Percentiles rank a stretch among this genome's conserved stretches.
phyloP scores from a whole-genome alignment of 2,329 filamentous ascomycete species.

The Harringtonia aguacate region DNA sequence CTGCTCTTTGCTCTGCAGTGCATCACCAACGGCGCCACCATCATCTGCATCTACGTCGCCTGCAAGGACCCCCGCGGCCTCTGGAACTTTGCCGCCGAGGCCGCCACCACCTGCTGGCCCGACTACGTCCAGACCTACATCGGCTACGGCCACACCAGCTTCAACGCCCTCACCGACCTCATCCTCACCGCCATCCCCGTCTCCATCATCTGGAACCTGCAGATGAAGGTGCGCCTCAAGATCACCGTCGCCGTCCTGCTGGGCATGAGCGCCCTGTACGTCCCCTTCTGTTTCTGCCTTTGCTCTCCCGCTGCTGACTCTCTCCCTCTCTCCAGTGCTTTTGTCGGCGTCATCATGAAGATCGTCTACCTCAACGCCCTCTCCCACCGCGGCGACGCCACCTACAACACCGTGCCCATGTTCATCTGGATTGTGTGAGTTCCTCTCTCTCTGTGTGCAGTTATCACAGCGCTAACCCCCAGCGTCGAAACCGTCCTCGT shows the following conservation, averaged over 20 bases:
- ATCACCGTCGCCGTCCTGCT: conserved; percentile 1
- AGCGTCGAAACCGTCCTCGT: conserved; percentile 1
- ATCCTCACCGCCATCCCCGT: conserved; percentile 1
- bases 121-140: conserved; percentile 1
- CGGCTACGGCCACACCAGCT: conserved; percentile 2
- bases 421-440: neutral
- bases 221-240: conserved; percentile 3
- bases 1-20: neutral
- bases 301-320: too few species aligned
- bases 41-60: conserved; percentile 1
- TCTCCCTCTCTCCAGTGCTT: neutral
- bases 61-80: neutral
- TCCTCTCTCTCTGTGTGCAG: too few species aligned
- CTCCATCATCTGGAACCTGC: conserved; percentile 3
- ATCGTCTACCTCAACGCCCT: conserved; percentile 3
- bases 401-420: conserved; percentile 4
- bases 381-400: conserved; percentile 1
- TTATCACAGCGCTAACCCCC: too few species aligned
- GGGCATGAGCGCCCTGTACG: neutral
- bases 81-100: neutral
- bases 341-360: conserved; percentile 4
- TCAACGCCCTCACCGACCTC: conserved; percentile 4
- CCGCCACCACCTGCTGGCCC: neutral
- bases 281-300: too few species aligned
- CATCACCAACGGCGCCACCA: neutral